Base-by-base conservation (phyloP, 2,329 filamentous ascomycete genomes). In the Aureobasidium zeae region DNA sequence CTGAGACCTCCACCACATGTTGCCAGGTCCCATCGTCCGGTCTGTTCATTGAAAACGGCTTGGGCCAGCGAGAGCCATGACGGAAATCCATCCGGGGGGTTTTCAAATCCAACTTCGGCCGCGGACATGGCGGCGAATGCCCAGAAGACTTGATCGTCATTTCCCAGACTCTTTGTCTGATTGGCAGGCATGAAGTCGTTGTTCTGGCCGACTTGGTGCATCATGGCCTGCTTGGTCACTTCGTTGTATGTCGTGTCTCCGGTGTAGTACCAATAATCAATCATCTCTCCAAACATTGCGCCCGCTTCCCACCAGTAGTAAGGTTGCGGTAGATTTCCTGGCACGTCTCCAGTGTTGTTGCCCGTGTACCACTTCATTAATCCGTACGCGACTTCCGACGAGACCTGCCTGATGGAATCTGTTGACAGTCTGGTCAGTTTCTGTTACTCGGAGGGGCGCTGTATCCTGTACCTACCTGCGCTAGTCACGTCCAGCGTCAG, bases 1-100 rank as follows among this genome's bases (percentile, higher is more conserved):
- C 81, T 77, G 51, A 94, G 63, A 9, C 86, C 86, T 38, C 86
- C 86, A 37, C 65, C 69, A 60, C 86, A 94, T 1, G 69, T 69
- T 0, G 63, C 53, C 2, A 63, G 64, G 52, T 91, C 79, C 81
- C 84, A 89, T 19, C 85, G 74, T 16, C 63, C 63, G 2, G 76
- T 76, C 55, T 86, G 86, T 38, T 81, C 78, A 64, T 89, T 86
- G 62, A 89, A 91, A 2, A 86, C 81, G 9, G 81, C 82, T 60
- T 87, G 83, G 1, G 75, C 80, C 41, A 91, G 71, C 5, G 79
- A 77, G 12, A 93, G 71, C 83, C 83, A 94, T 41, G 64, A 63
- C 9, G 66, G 65, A 39, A 63, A 35, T 17, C 54, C 51, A 5
- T 55, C 46, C 3, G 62, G 61, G 4, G 82, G 80, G 53, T 86